Percentiles rank a stretch among this genome's conserved stretches.
Conservation (phyloP, 1,284 basidiomycete genomes). For the Ceratobasidium sp. region DNA sequence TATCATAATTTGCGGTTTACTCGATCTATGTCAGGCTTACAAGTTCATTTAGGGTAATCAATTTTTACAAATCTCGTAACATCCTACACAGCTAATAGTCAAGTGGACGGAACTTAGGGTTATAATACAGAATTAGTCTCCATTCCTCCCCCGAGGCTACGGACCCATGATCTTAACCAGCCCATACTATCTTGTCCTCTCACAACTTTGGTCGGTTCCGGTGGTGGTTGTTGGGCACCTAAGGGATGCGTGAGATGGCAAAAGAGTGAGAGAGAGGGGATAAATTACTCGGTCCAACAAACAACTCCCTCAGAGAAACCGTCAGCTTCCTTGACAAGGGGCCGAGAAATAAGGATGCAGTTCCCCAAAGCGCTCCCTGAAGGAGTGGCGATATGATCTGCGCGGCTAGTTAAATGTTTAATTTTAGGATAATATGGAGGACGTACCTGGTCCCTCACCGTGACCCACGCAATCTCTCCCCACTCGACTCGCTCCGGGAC, state of each 20-base stretch:
- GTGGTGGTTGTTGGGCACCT: slow-evolving; percentile 7
- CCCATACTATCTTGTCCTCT: slow-evolving; percentile 32
- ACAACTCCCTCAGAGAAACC: slow-evolving; percentile 21
- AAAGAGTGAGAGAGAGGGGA: slow-evolving; percentile 2
- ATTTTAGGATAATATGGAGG: not conserved
- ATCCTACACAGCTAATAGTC: not conserved
- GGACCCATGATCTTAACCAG: slow-evolving; percentile 45
- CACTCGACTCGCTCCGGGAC: slow-evolving; percentile 45
- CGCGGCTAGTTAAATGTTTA: not conserved
- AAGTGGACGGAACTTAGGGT: not conserved
- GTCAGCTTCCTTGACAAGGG: slow-evolving; percentile 41
- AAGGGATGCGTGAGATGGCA: not conserved
- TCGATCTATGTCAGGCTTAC: not conserved
- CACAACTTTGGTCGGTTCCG: slow-evolving; percentile 17
- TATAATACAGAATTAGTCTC: slow-evolving; percentile 42
- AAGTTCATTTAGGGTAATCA: not conserved
- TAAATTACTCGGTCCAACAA: slow-evolving; percentile 34
- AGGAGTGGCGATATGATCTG: slow-evolving; percentile 48
- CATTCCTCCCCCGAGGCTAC: slow-evolving; percentile 40
- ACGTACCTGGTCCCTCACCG: slow-evolving; percentile 48
- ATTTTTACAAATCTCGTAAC: not conserved
- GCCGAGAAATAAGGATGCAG: slow-evolving; percentile 42
- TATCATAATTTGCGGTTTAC: slow-evolving; percentile 11
- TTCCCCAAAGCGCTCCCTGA: slow-evolving; percentile 47
- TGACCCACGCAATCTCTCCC: slow-evolving; percentile 48